A percentile compares a stretch with the other conserved stretches of the same genome.
Conservation (phyloP, 2,329 filamentous ascomycete genomes). For the Aspergillus glaucus region DNA sequence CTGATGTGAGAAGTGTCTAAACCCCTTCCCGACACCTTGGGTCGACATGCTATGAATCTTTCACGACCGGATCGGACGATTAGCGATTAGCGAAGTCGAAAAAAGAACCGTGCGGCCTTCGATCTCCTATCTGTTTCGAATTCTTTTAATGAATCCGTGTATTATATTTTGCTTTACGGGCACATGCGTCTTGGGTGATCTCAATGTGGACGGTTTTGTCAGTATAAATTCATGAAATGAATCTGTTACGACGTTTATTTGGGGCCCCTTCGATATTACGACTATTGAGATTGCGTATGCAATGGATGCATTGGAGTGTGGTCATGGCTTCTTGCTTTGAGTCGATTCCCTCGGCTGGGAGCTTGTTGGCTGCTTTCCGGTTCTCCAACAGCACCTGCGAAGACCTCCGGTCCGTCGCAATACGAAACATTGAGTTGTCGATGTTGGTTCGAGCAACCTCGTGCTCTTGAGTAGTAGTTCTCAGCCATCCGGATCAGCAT, state of each 20-base stretch:
- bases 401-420: too few species aligned
- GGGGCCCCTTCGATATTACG: background rate
- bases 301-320: too few species aligned
- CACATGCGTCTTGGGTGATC: slow-evolving; percentile 10
- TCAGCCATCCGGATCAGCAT: too few species aligned
- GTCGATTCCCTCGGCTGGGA: too few species aligned
- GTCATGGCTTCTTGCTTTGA: too few species aligned
- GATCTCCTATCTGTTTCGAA: slow-evolving; percentile 5
- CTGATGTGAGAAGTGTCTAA: slow-evolving; percentile 15
- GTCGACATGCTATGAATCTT: slow-evolving; percentile 4
- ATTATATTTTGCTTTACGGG: slow-evolving; percentile 20
- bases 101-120: background rate
- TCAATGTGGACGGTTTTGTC: slow-evolving; percentile 2
- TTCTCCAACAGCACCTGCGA: too few species aligned
- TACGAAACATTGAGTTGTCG: too few species aligned
- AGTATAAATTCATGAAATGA: slow-evolving; percentile 4
- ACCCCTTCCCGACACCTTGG: slow-evolving; percentile 3
- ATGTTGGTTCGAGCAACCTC: too few species aligned
- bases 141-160: slow-evolving; percentile 15
- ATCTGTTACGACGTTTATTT: background rate
- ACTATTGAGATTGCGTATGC: background rate
- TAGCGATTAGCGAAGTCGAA: background rate
- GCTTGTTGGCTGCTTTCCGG: too few species aligned
- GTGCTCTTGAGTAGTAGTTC: too few species aligned
- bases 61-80: slow-evolving; percentile 1